A percentile compares a stretch with the other conserved stretches of the same genome.
phyloP scores from a whole-genome alignment of 768 basidiomycete species.

The Crepidotus variabilis region DNA sequence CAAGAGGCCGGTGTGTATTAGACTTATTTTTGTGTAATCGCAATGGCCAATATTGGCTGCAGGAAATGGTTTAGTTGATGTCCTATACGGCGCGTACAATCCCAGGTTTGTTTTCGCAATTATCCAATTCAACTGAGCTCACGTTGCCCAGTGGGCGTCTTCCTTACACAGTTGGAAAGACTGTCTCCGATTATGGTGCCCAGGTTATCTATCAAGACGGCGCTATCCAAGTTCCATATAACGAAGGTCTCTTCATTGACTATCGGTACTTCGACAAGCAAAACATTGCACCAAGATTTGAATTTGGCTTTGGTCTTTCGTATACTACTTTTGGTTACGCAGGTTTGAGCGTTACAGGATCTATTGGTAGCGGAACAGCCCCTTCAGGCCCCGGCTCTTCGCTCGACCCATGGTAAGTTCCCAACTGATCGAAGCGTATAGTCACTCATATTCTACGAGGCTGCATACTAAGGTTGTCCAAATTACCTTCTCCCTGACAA shows the following conservation, averaged over 20 bases:
- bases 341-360: constrained; percentile 36
- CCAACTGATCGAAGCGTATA: not conserved
- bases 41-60: too few relatives aligned
- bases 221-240: constrained; percentile 50
- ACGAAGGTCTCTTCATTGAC: constrained; percentile 54
- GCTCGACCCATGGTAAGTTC: constrained; percentile 43
- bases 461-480: constrained; percentile 49
- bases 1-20: constrained; percentile 50
- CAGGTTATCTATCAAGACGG: constrained; percentile 37
- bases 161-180: constrained; percentile 53
- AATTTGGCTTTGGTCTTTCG: constrained; percentile 49
- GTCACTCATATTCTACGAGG: constrained; percentile 24
- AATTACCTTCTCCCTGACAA: constrained; percentile 47
- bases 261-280: constrained; percentile 55
- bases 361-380: constrained; percentile 37
- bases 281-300: constrained; percentile 42
- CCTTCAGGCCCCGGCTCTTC: constrained; percentile 46
- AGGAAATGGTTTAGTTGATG: constrained; percentile 56
- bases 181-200: constrained; percentile 52
- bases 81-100: constrained; percentile 58
- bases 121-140: not conserved
- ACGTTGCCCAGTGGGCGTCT: constrained; percentile 33
- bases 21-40: too few relatives aligned
- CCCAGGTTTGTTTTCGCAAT: constrained; percentile 37
- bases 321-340: constrained; percentile 58